Base-by-base conservation (phyloP, 345 rosid species). In the Theobroma cacao region DNA sequence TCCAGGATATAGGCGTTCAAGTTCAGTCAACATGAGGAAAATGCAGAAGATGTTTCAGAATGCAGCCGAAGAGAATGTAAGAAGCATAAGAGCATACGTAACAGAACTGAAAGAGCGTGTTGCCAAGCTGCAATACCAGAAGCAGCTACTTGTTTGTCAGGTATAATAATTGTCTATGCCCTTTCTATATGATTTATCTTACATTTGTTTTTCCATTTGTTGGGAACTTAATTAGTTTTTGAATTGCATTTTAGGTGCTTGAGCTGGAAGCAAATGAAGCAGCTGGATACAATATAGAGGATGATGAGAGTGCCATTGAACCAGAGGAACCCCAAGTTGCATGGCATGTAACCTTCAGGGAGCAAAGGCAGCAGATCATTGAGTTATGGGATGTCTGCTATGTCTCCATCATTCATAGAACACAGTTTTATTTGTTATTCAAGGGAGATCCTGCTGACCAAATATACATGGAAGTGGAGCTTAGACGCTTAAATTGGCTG, bases 121-220 rank as follows among this genome's bases (percentile, higher is more conserved):
- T 59, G 99, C 98, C 14, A 95, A 95, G 80, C 82, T 97, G 82
- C 99, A 97, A 85, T 97, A 97, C 85, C 98, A 97, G 85, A 97
- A 97, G 88, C 99, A 97, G 81, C 91, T 97, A n/a, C 98, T 97
- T 79, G 99, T 97, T 86, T 91, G 97, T 83, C 99, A 95, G 99
- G 98, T 93, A 80, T 20, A 47, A 11, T 48, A 5, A 7, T 31
- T 53, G 55, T 60, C 9, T 48, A 50, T 56, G 24, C 40, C 41
- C 14, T 69, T 69, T 7, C 38, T 65, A 48, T 55, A 53, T 20
- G 34, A 24, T 45, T 0, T 17, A 0, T 12, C 26, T 64, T 59
- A 10, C 41, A 48, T 33, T 52, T 30, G 12, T 1, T 2, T 38
- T 36, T 18, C 36, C 41, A 36, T 34, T 38, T 40, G 17, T 38